Conservation (phyloP, 805 yeast genomes). For the Tetrapisispora arboricola region DNA sequence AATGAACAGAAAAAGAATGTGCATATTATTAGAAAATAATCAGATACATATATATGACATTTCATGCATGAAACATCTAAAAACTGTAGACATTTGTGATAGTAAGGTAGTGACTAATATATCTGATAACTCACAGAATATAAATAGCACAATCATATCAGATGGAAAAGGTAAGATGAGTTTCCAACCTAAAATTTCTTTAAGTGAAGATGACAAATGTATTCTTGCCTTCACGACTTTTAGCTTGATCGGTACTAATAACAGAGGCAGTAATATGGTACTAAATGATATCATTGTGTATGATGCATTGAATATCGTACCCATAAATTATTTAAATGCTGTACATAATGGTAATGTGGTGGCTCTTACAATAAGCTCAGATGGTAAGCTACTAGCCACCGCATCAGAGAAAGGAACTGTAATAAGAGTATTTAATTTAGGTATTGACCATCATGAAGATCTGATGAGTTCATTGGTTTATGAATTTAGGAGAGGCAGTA, state of each 20-base stretch:
- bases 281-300: conserved; percentile 51
- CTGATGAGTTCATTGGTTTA: conserved; percentile 21
- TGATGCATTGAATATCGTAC: conserved; percentile 64
- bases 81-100: conserved; percentile 44
- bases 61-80: conserved; percentile 74
- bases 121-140: not conserved
- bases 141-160: not conserved
- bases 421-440: conserved; percentile 49
- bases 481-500: conserved; percentile 65
- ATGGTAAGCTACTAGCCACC: conserved; percentile 53
- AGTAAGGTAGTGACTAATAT: conserved; percentile 2
- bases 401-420: conserved; percentile 67
- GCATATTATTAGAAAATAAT: conserved; percentile 60
- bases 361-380: conserved; percentile 38
- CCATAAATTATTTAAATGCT: conserved; percentile 40
- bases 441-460: conserved; percentile 33
- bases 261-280: not conserved
- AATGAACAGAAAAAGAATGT: conserved; percentile 71
- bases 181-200: conserved; percentile 16
- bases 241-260: conserved; percentile 20
- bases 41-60: conserved; percentile 86
- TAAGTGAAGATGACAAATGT: conserved; percentile 26
- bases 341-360: conserved; percentile 26
- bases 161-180: not conserved
- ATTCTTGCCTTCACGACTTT: conserved; percentile 25